A percentile compares a stretch with the other conserved stretches of the same genome.
phyloP scores from a whole-genome alignment of 805 yeast species.

The Vanderwaltozyma verrucispora region DNA sequence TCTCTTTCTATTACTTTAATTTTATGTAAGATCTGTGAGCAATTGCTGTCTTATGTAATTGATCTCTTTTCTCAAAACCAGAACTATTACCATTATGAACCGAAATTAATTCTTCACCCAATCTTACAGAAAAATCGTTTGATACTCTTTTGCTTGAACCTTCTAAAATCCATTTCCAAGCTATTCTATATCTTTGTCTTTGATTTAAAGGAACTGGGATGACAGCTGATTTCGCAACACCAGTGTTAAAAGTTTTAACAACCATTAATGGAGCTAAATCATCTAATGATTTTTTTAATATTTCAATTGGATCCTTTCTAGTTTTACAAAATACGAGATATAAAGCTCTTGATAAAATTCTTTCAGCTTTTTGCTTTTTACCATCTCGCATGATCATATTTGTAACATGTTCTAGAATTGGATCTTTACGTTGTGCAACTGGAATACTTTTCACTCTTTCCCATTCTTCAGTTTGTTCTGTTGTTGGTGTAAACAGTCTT shows the following conservation, averaged over 20 bases:
- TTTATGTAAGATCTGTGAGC: slow-evolving; percentile 75
- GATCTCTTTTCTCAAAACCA: slow-evolving; percentile 73
- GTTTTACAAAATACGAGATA: slow-evolving; percentile 51
- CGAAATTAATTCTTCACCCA: slow-evolving; percentile 79
- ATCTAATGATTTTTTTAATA: slow-evolving; percentile 66
- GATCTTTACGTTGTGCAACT: slow-evolving; percentile 55
- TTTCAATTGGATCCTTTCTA: slow-evolving; percentile 69
- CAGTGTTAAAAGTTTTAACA: slow-evolving; percentile 67
- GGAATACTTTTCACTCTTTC: slow-evolving; percentile 39
- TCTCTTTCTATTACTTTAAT: slow-evolving; percentile 31
- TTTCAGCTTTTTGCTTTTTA: slow-evolving; percentile 70
- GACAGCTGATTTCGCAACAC: slow-evolving; percentile 70
- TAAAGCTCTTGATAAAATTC: slow-evolving; percentile 61
- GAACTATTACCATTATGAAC: slow-evolving; percentile 71
- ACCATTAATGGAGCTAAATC: slow-evolving; percentile 76
- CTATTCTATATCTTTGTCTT: slow-evolving; percentile 76
- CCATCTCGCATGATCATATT: slow-evolving; percentile 92
- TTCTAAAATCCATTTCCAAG: slow-evolving; percentile 85
- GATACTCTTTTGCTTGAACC: slow-evolving; percentile 72
- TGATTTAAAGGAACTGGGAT: slow-evolving; percentile 77
- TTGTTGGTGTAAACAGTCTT: slow-evolving; percentile 44
- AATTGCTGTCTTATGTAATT: slow-evolving; percentile 78
- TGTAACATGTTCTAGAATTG: slow-evolving; percentile 65
- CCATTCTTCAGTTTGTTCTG: slow-evolving; percentile 51
- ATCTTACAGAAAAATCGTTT: slow-evolving; percentile 73